Percentiles rank a stretch among this genome's conserved stretches.
Evolutionary conservation across 225 moss, liverwort and hornwort genomes (phyloP).

Genomic region (Physcomitrium patens): DNA sequence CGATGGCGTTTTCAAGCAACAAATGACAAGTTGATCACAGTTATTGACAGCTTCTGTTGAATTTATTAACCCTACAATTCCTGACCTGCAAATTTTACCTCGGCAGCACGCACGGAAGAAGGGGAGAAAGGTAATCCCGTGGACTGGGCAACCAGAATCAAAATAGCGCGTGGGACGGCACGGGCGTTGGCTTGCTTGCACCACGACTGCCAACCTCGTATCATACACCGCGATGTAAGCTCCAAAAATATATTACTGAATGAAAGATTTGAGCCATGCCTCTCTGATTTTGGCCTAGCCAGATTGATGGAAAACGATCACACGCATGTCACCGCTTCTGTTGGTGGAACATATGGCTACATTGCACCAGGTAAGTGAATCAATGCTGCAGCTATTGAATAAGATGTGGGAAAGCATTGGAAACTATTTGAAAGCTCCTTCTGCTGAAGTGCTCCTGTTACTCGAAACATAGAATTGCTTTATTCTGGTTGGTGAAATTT

Average conservation of each 20-base stretch:
- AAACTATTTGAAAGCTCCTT: slow-evolving; percentile 2
- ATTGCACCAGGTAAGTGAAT: slow-evolving; percentile 53
- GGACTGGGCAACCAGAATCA: slow-evolving; percentile 45
- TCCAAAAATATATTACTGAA: slow-evolving; percentile 53
- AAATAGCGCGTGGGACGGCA: slow-evolving; percentile 53
- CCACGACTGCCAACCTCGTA: slow-evolving; percentile 53
- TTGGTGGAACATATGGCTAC: slow-evolving; percentile 58
- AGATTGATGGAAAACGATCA: slow-evolving; percentile 46
- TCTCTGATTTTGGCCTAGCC: slow-evolving; percentile 65
- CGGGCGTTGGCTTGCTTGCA: slow-evolving; percentile 57
- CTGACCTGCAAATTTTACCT: not conserved
- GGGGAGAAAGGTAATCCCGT: slow-evolving; percentile 31
- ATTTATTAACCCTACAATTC: slow-evolving; percentile 5
- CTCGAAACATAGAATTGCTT: not conserved
- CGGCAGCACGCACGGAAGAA: slow-evolving; percentile 37
- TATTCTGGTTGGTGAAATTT: slow-evolving; percentile 3
- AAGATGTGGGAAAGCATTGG: slow-evolving; percentile 7
- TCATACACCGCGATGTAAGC: slow-evolving; percentile 59
- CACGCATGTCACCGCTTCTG: slow-evolving; percentile 54
- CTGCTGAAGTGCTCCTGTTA: not conserved
- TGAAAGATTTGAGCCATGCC: slow-evolving; percentile 42
- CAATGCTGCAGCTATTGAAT: not conserved
- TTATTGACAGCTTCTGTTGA: not conserved
- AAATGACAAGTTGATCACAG: not conserved
- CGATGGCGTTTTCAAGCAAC: not conserved